Evolutionary conservation across 2,329 filamentous ascomycete species (phyloP), one percentile per base, ranked within the genome.

Genomic region (Diaporthe capsici): DNA sequence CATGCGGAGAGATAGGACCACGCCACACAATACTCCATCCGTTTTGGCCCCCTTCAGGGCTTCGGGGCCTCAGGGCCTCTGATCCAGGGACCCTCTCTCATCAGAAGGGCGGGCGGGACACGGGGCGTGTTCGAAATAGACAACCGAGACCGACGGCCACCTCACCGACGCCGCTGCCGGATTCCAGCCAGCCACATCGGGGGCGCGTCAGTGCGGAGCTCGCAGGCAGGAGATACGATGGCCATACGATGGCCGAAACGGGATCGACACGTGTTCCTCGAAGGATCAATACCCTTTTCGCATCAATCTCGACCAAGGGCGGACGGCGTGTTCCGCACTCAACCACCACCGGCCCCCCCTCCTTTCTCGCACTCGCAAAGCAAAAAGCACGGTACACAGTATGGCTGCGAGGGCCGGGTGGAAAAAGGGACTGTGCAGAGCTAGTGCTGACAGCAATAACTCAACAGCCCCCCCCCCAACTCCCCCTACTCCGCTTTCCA

Each of bases 191-290:
- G 47, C 65, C 47, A 68, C 47, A 47, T 39, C 44, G 65, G 65
- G 63, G 31, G 44, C 22, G 65, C 47, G 31, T 53, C 65, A 53
- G 47, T 68, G 65, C 65, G 63, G 63, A 68, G 44, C 63, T 39
- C 13, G 22, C 22, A 8, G 1, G 57, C 47, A 28, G 13, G 42
- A 68, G 3, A 68, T 68, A 68, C 65, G 65, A 53, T 53, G 65
- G 65, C 65, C 65, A 68, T 68, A 68, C 65, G 65, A 53, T 53
- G 65, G 65, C 65, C 65, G 65, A 68, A 39, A 68, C 65, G 65
- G 65, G n/a, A 68, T 68, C 65, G 65, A 68, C 65, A 68, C 65
- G 65, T 68, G 65, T 68, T 68, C 65, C 3, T 68, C 65, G 47
- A 68, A 68, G 65, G 65, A 68, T 68, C 47, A 68, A 68, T 68